A percentile compares a stretch with the other conserved stretches of the same genome.
Evolutionary conservation across 78 protist species (phyloP).

Genomic region (Dictyostelium purpureum): DNA sequence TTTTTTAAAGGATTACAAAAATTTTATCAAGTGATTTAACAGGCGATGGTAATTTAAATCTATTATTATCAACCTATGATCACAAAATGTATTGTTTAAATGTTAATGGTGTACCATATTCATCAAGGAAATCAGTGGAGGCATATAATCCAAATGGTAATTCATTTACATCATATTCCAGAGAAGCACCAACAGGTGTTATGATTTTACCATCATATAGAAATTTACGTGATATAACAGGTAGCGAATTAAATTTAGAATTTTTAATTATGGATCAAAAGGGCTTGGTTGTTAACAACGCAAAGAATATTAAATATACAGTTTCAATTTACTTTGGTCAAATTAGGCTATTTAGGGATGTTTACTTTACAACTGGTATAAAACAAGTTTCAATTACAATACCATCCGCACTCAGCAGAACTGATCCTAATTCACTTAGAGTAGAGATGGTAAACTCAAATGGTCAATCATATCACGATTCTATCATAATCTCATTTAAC

Average conservation of each 20-base stretch:
- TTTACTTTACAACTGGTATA: neutral
- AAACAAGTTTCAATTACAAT: neutral
- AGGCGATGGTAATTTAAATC: slow-evolving; percentile 87
- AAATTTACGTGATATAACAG: slow-evolving; percentile 56
- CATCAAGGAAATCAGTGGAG: slow-evolving; percentile 64
- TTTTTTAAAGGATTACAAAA: neutral
- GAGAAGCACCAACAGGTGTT: neutral
- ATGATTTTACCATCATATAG: slow-evolving; percentile 40
- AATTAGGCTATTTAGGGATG: neutral
- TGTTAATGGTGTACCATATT: slow-evolving; percentile 63
- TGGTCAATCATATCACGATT: neutral
- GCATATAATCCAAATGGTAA: slow-evolving; percentile 59
- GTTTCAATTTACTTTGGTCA: slow-evolving; percentile 10
- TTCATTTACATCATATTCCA: slow-evolving; percentile 31
- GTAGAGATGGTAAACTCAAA: neutral
- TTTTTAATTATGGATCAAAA: slow-evolving; percentile 52
- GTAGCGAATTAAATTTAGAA: slow-evolving; percentile 65
- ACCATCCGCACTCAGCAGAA: neutral
- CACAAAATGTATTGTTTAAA: slow-evolving; percentile 67
- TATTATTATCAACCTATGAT: slow-evolving; percentile 84
- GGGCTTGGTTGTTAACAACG: too few relatives aligned
- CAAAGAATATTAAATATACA: neutral
- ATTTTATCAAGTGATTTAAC: slow-evolving; percentile 90
- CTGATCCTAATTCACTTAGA: neutral
- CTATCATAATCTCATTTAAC: slow-evolving; percentile 12